Evolutionary conservation across 768 basidiomycete species (phyloP).

Genomic region (Galerina sulciceps): DNA sequence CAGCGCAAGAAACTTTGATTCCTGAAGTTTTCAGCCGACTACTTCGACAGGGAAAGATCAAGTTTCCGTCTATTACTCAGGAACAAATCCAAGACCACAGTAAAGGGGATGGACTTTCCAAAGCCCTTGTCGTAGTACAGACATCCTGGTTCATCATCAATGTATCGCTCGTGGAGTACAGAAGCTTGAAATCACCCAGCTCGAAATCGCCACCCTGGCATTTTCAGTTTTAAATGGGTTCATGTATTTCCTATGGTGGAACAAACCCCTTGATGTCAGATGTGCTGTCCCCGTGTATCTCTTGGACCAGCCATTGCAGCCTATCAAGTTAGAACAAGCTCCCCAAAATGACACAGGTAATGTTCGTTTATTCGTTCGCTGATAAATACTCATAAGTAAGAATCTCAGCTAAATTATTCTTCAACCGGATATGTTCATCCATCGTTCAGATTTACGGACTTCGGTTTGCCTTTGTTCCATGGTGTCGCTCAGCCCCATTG

Average conservation of each 20-base stretch:
- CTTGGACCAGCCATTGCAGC: background rate
- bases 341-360: no score
- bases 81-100: conserved; percentile 20
- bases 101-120: conserved; percentile 35
- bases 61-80: conserved; percentile 12
- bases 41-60: conserved; percentile 4
- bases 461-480: no score
- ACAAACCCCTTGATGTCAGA: conserved; percentile 10
- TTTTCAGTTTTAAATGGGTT: conserved; percentile 30
- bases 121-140: conserved; percentile 32
- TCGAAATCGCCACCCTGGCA: conserved; percentile 37
- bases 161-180: conserved; percentile 24
- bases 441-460: no score
- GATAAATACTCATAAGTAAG: no score
- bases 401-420: no score
- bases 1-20: background rate
- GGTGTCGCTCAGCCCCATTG: no score
- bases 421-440: no score
- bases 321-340: no score
- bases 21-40: conserved; percentile 9
- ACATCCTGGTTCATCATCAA: conserved; percentile 35
- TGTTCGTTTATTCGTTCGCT: no score
- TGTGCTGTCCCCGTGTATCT: background rate
- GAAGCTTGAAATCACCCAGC: conserved; percentile 31
- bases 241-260: conserved; percentile 37